Percentiles rank a stretch among this genome's conserved stretches.
phyloP scores from a whole-genome alignment of 495 filamentous ascomycete species.

The Bacidia gigantensis region DNA sequence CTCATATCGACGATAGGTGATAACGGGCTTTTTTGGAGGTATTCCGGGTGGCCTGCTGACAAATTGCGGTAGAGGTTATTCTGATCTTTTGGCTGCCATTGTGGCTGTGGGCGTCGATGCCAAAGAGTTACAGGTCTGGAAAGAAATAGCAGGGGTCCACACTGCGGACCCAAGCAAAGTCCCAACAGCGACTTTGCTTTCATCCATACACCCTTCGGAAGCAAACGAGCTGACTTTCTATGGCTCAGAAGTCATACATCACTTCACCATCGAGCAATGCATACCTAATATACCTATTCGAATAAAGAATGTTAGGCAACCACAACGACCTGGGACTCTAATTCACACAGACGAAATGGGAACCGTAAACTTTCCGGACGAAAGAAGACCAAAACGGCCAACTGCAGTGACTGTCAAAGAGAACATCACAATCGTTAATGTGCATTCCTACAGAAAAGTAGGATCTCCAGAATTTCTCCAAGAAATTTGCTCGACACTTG shows the following conservation, averaged over 20 bases:
- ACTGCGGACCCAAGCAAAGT: conserved; percentile 56
- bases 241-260: conserved; percentile 91
- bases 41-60: conserved; percentile 68
- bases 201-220: conserved; percentile 71
- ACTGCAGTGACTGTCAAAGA: conserved; percentile 95
- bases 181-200: conserved; percentile 62
- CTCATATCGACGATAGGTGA: conserved; percentile 3
- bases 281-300: conserved; percentile 90
- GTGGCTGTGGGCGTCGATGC: conserved; percentile 54
- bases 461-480: conserved; percentile 86
- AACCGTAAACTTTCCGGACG: background rate
- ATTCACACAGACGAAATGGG: conserved; percentile 41
- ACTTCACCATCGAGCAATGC: conserved; percentile 96
- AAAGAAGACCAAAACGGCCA: conserved; percentile 49
- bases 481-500: conserved; percentile 74
- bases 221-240: conserved; percentile 76
- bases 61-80: conserved; percentile 75
- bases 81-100: conserved; percentile 75
- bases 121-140: conserved; percentile 48
- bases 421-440: conserved; percentile 82
- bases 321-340: conserved; percentile 71
- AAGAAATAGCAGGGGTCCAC: conserved; percentile 15
- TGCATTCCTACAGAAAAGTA: conserved; percentile 83
- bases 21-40: conserved; percentile 82
- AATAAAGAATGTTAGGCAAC: conserved; percentile 98